phyloP scores from a whole-genome alignment of 495 filamentous ascomycete genomes.

The Penicillium ochrochloron region DNA sequence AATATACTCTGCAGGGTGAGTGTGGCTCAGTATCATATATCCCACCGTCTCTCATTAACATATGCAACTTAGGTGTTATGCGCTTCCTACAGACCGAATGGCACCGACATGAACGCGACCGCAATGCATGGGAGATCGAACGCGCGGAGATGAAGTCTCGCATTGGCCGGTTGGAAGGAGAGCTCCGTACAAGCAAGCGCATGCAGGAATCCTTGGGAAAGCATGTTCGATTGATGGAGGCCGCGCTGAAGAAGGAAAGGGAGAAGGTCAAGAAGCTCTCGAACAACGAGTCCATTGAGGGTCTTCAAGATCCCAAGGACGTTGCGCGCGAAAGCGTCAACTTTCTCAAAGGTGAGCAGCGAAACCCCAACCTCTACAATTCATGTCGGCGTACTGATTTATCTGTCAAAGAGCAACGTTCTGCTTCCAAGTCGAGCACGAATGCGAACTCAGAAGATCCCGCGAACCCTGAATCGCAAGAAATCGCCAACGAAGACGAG shows the following conservation, averaged over 20 bases:
- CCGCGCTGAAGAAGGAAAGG: conserved; percentile 79
- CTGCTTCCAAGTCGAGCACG: conserved; percentile 45
- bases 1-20: conserved; percentile 95
- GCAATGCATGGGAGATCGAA: conserved; percentile 99
- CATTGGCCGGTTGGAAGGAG: conserved; percentile 94
- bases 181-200: conserved; percentile 79
- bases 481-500: conserved; percentile 60
- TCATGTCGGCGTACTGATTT: conserved; percentile 4
- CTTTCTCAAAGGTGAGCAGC: conserved; percentile 43
- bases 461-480: conserved; percentile 60
- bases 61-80: conserved; percentile 78
- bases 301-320: conserved; percentile 47
- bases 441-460: conserved; percentile 39
- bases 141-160: conserved; percentile 98
- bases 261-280: conserved; percentile 53
- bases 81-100: conserved; percentile 99
- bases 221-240: conserved; percentile 89
- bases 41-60: conserved; percentile 14
- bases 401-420: conserved; percentile 38
- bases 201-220: conserved; percentile 85
- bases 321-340: conserved; percentile 48
- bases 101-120: conserved; percentile 97
- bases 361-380: background rate
- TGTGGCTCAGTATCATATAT: conserved; percentile 2
- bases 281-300: conserved; percentile 54